phyloP scores from a whole-genome alignment of 176 grass and related monocot species.

The Thalia dealbata region DNA sequence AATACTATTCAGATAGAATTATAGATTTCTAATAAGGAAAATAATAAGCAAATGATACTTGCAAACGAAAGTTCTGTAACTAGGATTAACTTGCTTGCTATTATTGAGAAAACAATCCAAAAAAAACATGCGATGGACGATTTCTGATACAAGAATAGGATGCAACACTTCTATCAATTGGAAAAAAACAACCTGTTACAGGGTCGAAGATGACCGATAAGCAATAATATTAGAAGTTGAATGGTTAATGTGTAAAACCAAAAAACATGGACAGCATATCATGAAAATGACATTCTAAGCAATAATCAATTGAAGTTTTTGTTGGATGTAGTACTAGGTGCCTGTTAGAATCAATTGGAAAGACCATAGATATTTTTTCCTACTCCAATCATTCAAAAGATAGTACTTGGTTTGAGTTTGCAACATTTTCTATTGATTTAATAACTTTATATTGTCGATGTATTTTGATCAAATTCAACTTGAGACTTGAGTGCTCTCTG shows the following conservation, averaged over 20 bases:
- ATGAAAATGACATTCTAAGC: not conserved
- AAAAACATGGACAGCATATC: not conserved
- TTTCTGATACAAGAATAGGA: not conserved
- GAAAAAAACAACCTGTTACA: not conserved
- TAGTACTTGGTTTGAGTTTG: not conserved
- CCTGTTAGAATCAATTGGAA: not conserved
- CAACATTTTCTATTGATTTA: not conserved
- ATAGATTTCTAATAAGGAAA: too few species aligned
- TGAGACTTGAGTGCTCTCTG: too few species aligned
- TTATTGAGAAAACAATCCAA: not conserved
- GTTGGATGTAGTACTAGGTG: too few species aligned
- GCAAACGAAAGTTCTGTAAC: not conserved
- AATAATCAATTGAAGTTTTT: too few species aligned
- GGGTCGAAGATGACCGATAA: not conserved
- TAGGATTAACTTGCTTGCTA: not conserved
- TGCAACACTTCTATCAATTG: not conserved
- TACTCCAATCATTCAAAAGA: not conserved
- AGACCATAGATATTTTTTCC: not conserved
- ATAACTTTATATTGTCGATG: too few species aligned
- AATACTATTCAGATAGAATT: too few species aligned
- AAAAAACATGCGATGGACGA: not conserved
- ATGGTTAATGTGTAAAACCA: not conserved
- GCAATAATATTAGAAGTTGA: not conserved
- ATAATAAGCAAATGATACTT: conserved; percentile 24
- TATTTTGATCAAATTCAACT: too few species aligned